phyloP scores from a whole-genome alignment of 2,329 filamentous ascomycete species.

The Dactylellina drechsleri region DNA sequence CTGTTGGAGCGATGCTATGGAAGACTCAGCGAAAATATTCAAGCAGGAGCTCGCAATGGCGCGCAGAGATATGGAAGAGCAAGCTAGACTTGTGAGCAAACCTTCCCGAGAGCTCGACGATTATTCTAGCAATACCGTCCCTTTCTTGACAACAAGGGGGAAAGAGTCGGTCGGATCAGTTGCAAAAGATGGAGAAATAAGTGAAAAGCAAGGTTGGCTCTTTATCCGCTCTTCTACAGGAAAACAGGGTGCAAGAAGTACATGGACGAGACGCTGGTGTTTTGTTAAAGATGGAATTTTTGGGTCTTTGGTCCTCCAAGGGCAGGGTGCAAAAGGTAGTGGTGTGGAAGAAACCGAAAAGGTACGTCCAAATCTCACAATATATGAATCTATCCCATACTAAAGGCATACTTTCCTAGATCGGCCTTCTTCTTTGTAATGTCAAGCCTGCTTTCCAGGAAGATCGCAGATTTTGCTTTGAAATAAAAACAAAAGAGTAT shows the following conservation, averaged over 20 bases:
- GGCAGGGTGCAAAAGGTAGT: conserved; percentile 76
- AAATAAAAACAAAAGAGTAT: conserved; percentile 92
- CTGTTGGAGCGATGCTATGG: conserved; percentile 95
- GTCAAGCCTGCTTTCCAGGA: conserved; percentile 90
- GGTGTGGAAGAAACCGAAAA: conserved; percentile 96
- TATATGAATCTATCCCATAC: background rate
- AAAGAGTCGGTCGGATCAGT: conserved; percentile 40
- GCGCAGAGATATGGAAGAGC: conserved; percentile 82
- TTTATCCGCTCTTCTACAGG: conserved; percentile 83
- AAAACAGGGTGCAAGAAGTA: conserved; percentile 82
- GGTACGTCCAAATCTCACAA: conserved; percentile 17
- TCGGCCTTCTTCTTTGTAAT: conserved; percentile 92
- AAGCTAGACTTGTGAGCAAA: conserved; percentile 74
- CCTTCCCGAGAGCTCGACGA: conserved; percentile 93
- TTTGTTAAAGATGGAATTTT: conserved; percentile 96
- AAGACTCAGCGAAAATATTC: conserved; percentile 84
- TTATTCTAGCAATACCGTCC: conserved; percentile 88
- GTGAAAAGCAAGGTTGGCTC: conserved; percentile 95
- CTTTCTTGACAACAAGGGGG: conserved; percentile 69
- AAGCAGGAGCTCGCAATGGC: conserved; percentile 81
- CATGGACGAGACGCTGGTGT: conserved; percentile 92
- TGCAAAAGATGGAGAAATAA: conserved; percentile 60
- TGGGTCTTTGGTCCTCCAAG: conserved; percentile 76
- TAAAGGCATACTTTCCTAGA: conserved; percentile 61
- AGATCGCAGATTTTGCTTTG: conserved; percentile 95